Evolutionary conservation across 768 basidiomycete species (phyloP).

Genomic region (Tricholoma sp.): DNA sequence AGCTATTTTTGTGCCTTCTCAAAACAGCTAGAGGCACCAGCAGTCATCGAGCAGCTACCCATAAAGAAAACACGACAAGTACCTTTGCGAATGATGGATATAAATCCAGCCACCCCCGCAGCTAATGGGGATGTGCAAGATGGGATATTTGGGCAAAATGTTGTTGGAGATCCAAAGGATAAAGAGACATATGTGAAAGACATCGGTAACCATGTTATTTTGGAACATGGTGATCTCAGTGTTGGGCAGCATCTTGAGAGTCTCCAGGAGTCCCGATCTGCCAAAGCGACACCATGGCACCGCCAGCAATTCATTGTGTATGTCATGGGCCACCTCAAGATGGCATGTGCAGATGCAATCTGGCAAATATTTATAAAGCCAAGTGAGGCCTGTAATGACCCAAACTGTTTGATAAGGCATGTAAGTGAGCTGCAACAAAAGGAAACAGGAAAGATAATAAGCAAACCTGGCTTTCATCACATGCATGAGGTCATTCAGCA

Average conservation of each 20-base stretch:
- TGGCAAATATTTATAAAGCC: constrained; percentile 20
- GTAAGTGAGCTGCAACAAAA: constrained; percentile 19
- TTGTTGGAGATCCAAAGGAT: constrained; percentile 18
- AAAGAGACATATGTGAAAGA: neutral
- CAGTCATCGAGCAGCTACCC: constrained; percentile 15
- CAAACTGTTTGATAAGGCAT: constrained; percentile 4
- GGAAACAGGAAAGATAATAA: constrained; percentile 24
- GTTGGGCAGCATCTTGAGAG: constrained; percentile 19
- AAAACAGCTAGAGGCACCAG: constrained; percentile 9
- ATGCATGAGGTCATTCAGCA: constrained; percentile 33
- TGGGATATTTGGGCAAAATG: constrained; percentile 12
- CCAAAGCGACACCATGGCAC: constrained; percentile 22
- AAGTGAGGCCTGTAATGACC: neutral
- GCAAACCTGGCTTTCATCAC: constrained; percentile 27
- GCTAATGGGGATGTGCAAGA: constrained; percentile 17
- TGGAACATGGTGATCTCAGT: constrained; percentile 23
- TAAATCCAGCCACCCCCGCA: constrained; percentile 17
- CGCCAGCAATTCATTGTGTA: constrained; percentile 26
- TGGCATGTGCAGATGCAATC: constrained; percentile 23
- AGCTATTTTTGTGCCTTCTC: constrained; percentile 15
- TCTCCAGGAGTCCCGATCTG: constrained; percentile 16
- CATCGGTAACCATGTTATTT: constrained; percentile 11
- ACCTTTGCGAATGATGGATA: constrained; percentile 17
- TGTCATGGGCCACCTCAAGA: constrained; percentile 24
- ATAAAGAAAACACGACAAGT: constrained; percentile 6